Evolutionary conservation across 2,329 filamentous ascomycete genomes (phyloP), one percentile per base, ranked within the genome.

Genomic region (Diaporthe velutina): DNA sequence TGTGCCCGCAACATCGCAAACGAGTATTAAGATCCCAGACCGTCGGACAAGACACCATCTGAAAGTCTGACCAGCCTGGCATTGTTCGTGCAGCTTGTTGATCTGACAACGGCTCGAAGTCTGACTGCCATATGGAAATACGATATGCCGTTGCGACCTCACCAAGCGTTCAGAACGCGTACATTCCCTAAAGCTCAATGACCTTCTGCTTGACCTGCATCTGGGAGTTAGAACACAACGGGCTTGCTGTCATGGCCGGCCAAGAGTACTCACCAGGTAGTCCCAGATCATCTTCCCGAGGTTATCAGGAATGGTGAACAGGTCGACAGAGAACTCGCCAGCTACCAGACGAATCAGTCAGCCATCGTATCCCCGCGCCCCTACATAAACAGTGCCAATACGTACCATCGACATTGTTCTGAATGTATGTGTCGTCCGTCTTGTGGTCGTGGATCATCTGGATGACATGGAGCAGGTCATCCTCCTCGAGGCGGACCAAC

Each of bases 371-470:
- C 9, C 33, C 42, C 15, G 19, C 48, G 13, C 15, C 30, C 13
- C n/a, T 70, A 72, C 15, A 76, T 76, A 73, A 75, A 55, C 54
- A 70, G 52, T 57, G 54, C 28, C 73, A 50, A 58, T 33, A 90
- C 93, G 86, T 86, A 98, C 95, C 94, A 81, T 99, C 97, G 74
- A 98, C 91, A 84, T 99, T 97, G 80, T 98, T 98, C 87, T 98
- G 96, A 67, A 96, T 98, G 85, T 98, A 98, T 1, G 96, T 98
- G 77, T 98, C 95, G 8, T 95, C 91, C 1, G 91, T 93, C 88
- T 98, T 98, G 86, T 98, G 95, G 85, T 99, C 97, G 84, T 98
- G 97, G 77, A 99, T 96, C 91, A 99, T 93, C 86, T 98, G 96
- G 76, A 99, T 97, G 33, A 98, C 95, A 79, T 97, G 94, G 76